Percentiles rank a stretch among this genome's conserved stretches.
Evolutionary conservation across 2,329 filamentous ascomycete genomes (phyloP).

Genomic region (Xylariaceae sp.): DNA sequence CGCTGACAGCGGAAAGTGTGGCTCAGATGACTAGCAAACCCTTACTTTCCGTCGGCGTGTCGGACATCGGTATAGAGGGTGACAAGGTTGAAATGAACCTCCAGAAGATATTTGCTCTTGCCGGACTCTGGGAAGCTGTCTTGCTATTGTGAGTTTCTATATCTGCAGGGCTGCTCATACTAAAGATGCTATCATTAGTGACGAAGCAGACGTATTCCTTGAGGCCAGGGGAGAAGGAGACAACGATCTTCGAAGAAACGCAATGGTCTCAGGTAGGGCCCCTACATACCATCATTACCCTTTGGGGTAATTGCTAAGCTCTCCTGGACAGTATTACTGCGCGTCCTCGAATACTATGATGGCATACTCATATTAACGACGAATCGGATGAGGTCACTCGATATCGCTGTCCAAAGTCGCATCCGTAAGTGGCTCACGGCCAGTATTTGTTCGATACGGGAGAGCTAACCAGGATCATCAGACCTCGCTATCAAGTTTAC

Average conservation of each 20-base stretch:
- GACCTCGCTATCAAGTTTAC: slow-evolving; percentile 12
- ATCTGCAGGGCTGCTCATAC: neutral
- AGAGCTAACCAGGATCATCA: neutral
- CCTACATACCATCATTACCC: neutral
- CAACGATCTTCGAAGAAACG: slow-evolving; percentile 11
- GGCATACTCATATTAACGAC: slow-evolving; percentile 14
- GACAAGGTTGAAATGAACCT: slow-evolving; percentile 13
- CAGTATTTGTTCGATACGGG: neutral
- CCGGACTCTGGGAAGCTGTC: slow-evolving; percentile 15
- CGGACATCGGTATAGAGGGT: slow-evolving; percentile 9
- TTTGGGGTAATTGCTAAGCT: neutral
- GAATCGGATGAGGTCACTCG: slow-evolving; percentile 15
- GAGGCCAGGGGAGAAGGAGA: slow-evolving; percentile 15
- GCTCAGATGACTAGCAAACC: slow-evolving; percentile 12
- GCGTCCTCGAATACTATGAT: slow-evolving; percentile 16
- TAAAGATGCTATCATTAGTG: neutral
- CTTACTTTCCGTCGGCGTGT: slow-evolving; percentile 6
- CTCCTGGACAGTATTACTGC: slow-evolving; percentile 13
- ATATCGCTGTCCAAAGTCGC: slow-evolving; percentile 14
- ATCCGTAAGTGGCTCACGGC: slow-evolving; percentile 6
- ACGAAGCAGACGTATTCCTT: slow-evolving; percentile 18
- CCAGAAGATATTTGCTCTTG: slow-evolving; percentile 8
- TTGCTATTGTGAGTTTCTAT: slow-evolving; percentile 7
- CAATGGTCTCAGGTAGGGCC: slow-evolving; percentile 12
- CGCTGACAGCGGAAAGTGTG: slow-evolving; percentile 13